These are phyloP conservation scores for Claviceps spartinae DNA, from an alignment of 2,329 filamentous ascomycete species.

Conservation along the genomic window DNA sequence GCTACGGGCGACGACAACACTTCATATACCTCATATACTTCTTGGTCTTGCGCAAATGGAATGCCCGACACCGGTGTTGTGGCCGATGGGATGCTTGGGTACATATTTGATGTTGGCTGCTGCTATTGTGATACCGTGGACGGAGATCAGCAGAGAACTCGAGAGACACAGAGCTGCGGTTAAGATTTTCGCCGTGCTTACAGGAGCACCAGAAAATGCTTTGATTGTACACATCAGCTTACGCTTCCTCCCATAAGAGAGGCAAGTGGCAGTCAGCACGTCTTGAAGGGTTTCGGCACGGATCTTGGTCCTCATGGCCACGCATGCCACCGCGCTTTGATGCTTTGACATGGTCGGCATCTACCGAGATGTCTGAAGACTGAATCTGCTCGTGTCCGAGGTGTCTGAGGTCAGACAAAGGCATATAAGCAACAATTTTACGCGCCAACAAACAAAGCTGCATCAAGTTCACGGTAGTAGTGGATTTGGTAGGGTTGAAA, in stretches of 20 bases:
- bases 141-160: background rate
- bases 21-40: background rate
- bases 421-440: too few relatives aligned
- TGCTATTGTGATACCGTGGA: background rate
- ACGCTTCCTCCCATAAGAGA: background rate
- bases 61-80: too few relatives aligned
- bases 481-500: background rate
- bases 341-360: background rate
- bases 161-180: background rate
- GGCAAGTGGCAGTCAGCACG: too few relatives aligned
- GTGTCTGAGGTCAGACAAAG: too few relatives aligned
- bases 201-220: background rate
- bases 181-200: background rate
- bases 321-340: background rate
- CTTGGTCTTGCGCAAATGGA: background rate
- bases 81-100: background rate
- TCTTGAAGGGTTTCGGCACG: too few relatives aligned
- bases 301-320: too few relatives aligned
- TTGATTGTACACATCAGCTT: background rate
- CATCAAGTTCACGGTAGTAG: background rate
- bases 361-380: background rate
- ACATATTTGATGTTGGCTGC: background rate
- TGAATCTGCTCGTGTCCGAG: background rate
- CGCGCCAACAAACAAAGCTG: background rate
- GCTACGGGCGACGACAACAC: background rate